Evolutionary conservation across 1,284 basidiomycete genomes (phyloP), one percentile per base, ranked within the genome.

Genomic region (Austroboletus olivaceoglutinosus): DNA sequence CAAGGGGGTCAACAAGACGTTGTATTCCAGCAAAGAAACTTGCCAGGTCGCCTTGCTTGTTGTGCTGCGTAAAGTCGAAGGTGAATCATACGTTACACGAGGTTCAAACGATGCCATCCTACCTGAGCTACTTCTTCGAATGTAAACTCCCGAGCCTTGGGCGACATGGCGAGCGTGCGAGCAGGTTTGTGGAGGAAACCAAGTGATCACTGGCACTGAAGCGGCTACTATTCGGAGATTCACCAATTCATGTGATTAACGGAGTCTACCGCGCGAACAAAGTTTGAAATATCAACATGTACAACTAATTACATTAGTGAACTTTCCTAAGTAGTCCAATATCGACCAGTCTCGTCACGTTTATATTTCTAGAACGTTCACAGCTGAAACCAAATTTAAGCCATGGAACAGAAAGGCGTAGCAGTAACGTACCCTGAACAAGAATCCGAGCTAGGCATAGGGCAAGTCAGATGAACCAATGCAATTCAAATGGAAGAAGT

Each of bases 31-130:
- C 7, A 23, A 16, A 40, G 22, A 12, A 29, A 63, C 77, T 60
- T 52, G 82, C 84, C 56, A 92, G 67, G 67, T 91, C 83, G 30
- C 82, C 87, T 57, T 81, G 77, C 64, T 81, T 84, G 75, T 89
- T 87, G 70, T 92, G 90, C 88, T 91, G 56, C 11, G 47, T 40
- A 29, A 15, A 39, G n/a, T 39, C 7, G 37, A 16, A 37, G 36
- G 42, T 52, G n/a, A 43, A 30, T 37, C n/a, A 18, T 29, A 8
- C 12, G 23, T 18, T 5, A 31, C 19, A 22, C 21, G 1, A 29
- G 15, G 10, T 9, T n/a, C 9, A 23, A 15, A 18, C 11, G 15
- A 43, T 4, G 29, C 7, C 25, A 5, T 4, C 33, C 48, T 46
- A 83, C 83, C 75, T 77, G 72, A 16, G 75, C 73, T 43, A 85